Conservation (phyloP, 768 basidiomycete species). For the Trametes gibbosa region DNA sequence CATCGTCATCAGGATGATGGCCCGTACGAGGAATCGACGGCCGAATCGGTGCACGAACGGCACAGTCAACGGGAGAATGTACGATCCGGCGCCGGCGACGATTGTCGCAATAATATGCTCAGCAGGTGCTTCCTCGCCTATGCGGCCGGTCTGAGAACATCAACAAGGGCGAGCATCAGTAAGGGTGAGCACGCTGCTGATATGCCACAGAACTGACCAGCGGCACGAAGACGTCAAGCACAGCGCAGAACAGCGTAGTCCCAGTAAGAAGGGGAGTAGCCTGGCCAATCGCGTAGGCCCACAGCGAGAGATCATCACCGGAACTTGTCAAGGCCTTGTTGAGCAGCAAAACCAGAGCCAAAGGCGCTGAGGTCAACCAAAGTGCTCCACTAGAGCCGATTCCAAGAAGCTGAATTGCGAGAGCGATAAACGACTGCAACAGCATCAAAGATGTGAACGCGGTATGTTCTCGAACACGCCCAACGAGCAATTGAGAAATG, state of each 20-base stretch:
- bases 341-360: conserved; percentile 54
- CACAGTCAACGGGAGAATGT: conserved; percentile 55
- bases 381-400: conserved; percentile 78
- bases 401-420: conserved; percentile 58
- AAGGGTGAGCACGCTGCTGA: neutral
- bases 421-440: conserved; percentile 52
- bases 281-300: conserved; percentile 64
- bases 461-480: conserved; percentile 55
- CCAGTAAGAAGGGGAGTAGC: conserved; percentile 55
- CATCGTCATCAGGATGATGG: conserved; percentile 45
- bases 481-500: conserved; percentile 56
- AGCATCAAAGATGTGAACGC: conserved; percentile 62
- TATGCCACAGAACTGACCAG: conserved; percentile 46
- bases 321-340: conserved; percentile 43
- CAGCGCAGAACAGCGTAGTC: conserved; percentile 52
- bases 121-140: conserved; percentile 78
- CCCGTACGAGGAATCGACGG: conserved; percentile 34
- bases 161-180: neutral
- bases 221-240: conserved; percentile 88
- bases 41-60: conserved; percentile 79
- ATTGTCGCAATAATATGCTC: conserved; percentile 88
- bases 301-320: conserved; percentile 45
- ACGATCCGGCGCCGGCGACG: conserved; percentile 53
- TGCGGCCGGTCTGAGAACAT: conserved; percentile 66
- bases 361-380: conserved; percentile 57